Conservation (phyloP, 805 yeast species). For the Cyberlindnera americana region DNA sequence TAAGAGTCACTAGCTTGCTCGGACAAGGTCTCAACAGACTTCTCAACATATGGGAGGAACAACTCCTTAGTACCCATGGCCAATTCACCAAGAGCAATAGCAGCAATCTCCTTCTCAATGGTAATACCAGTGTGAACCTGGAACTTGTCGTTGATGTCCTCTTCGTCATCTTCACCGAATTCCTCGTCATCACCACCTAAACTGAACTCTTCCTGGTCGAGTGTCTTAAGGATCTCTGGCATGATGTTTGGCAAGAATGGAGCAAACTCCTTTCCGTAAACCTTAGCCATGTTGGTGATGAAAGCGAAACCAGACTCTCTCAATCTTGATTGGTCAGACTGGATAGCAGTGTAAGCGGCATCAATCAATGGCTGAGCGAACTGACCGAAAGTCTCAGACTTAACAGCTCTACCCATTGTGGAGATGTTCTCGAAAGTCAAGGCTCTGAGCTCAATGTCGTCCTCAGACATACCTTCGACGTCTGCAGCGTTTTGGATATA, state of each 20-base stretch:
- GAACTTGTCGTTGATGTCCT: conserved; percentile 65
- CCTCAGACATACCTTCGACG: conserved; percentile 78
- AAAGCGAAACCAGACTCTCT: conserved; percentile 95
- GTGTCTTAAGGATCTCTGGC: conserved; percentile 79
- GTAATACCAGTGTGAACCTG: conserved; percentile 93
- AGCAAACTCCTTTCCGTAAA: conserved; percentile 86
- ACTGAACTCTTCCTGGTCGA: conserved; percentile 83
- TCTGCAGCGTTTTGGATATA: conserved; percentile 67
- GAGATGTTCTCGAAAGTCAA: conserved; percentile 90
- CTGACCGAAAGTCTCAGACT: conserved; percentile 80
- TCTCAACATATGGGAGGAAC: conserved; percentile 74
- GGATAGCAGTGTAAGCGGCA: conserved; percentile 78
- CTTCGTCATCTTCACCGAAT: conserved; percentile 41
- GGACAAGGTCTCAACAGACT: conserved; percentile 56
- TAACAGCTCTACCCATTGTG: conserved; percentile 95
- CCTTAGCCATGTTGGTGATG: conserved; percentile 90
- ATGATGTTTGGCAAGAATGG: conserved; percentile 79
- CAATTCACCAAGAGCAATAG: conserved; percentile 83
- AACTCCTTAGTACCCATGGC: conserved; percentile 82
- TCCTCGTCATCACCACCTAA: conserved; percentile 51
- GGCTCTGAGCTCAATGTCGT: conserved; percentile 88
- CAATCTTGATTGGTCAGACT: conserved; percentile 75
- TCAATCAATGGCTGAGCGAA: conserved; percentile 86
- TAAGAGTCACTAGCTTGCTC: conserved; percentile 82
- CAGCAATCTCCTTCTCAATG: conserved; percentile 93